A percentile compares a stretch with the other conserved stretches of the same genome.
Conservation (phyloP, 2,329 filamentous ascomycete species). For the Aspergillus tanneri region DNA sequence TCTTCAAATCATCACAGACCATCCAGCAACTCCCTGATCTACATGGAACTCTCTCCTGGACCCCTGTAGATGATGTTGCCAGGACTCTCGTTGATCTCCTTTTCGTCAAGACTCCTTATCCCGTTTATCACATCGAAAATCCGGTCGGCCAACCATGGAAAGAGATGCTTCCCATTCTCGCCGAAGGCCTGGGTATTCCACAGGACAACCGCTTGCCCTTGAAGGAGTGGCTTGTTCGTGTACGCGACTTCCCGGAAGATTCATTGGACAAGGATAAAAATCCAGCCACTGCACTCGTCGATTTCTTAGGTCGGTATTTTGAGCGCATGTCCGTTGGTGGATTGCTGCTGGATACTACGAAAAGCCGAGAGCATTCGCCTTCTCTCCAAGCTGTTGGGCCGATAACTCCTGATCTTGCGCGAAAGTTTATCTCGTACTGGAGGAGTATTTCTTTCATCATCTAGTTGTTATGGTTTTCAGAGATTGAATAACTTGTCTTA, state of each 20-base stretch:
- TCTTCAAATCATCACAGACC: constrained; percentile 53
- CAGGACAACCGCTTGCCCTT: constrained; percentile 40
- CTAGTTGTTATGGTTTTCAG: no score
- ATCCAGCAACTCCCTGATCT: constrained; percentile 45
- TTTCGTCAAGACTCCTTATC: constrained; percentile 19
- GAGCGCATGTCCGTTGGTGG: constrained; percentile 48
- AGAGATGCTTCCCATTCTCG: constrained; percentile 35
- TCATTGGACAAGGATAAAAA: constrained; percentile 25
- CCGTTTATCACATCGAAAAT: constrained; percentile 49
- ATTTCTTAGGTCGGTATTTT: constrained; percentile 32
- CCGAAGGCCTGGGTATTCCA: constrained; percentile 33
- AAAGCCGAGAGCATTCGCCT: constrained; percentile 36
- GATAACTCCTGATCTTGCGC: background rate
- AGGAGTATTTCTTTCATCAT: no score
- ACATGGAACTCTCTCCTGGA: constrained; percentile 45
- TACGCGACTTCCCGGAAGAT: constrained; percentile 22
- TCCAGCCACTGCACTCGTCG: constrained; percentile 26
- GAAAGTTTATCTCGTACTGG: background rate
- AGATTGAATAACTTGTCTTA: no score
- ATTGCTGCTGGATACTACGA: constrained; percentile 39
- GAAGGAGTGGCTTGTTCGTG: constrained; percentile 40
- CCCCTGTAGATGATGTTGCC: constrained; percentile 47
- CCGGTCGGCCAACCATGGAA: constrained; percentile 43
- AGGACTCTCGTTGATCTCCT: constrained; percentile 35
- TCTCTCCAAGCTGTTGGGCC: background rate